These are phyloP conservation scores for Cinchona pubescens DNA, from an alignment of 257 asterid genomes.

Conservation along the genomic window DNA sequence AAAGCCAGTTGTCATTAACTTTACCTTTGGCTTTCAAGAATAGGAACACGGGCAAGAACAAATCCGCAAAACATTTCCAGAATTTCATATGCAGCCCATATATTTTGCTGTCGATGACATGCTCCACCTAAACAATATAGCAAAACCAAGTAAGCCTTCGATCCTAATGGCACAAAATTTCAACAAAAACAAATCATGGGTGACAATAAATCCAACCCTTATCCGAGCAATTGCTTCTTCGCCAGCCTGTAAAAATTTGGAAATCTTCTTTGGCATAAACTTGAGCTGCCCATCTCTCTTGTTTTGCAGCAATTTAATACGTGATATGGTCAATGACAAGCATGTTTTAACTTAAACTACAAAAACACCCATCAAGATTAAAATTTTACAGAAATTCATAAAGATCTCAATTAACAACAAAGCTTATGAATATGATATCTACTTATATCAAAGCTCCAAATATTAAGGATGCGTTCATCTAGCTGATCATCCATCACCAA, in stretches of 20 bases:
- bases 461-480: not conserved
- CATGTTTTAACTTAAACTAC: constrained; percentile 94
- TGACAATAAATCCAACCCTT: constrained; percentile 41
- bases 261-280: constrained; percentile 85
- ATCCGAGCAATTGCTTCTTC: constrained; percentile 90
- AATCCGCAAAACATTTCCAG: constrained; percentile 81
- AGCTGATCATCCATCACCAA: not conserved
- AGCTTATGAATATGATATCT: not conserved
- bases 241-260: constrained; percentile 83
- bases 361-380: constrained; percentile 23
- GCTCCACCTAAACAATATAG: constrained; percentile 68
- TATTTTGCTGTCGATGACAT: constrained; percentile 82
- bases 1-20: constrained; percentile 1
- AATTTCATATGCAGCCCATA: constrained; percentile 85
- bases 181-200: not conserved
- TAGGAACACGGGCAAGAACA: constrained; percentile 77
- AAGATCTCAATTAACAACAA: not conserved
- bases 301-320: constrained; percentile 86
- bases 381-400: constrained; percentile 1
- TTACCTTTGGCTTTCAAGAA: constrained; percentile 83
- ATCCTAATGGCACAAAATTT: not conserved
- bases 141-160: not conserved
- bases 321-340: constrained; percentile 77
- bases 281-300: constrained; percentile 75
- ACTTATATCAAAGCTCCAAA: not conserved